Evolutionary conservation across 2,329 filamentous ascomycete genomes (phyloP).

Genomic region (Parastagonospora nodorum): DNA sequence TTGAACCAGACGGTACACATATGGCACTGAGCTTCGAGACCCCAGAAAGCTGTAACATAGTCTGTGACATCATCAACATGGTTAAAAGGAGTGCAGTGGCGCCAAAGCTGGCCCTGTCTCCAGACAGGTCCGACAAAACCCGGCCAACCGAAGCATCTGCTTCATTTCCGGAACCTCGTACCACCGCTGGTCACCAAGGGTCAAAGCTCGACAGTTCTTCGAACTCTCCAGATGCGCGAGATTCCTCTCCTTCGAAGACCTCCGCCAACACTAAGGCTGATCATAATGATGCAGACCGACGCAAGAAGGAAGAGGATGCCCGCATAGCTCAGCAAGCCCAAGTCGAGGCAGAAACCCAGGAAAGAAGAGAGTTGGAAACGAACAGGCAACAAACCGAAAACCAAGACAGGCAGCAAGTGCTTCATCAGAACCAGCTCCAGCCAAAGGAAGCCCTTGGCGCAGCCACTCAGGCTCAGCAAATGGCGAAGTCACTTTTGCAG

Average conservation of each 20-base stretch:
- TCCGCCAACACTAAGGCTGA: slow-evolving; percentile 82
- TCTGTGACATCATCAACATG: slow-evolving; percentile 67
- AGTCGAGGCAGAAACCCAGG: slow-evolving; percentile 40
- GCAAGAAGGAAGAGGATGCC: slow-evolving; percentile 57
- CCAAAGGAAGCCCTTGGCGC: slow-evolving; percentile 45
- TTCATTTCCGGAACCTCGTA: no score
- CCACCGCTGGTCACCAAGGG: no score
- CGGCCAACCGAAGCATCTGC: no score
- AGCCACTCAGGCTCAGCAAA: slow-evolving; percentile 39
- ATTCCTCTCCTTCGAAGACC: slow-evolving; percentile 90
- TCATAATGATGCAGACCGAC: slow-evolving; percentile 71
- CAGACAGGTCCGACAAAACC: no score
- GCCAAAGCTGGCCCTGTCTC: no score
- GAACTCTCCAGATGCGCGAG: no score
- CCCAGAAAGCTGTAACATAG: slow-evolving; percentile 83
- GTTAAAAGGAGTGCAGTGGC: slow-evolving; percentile 41
- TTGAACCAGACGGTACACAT: slow-evolving; percentile 81
- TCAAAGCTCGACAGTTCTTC: no score
- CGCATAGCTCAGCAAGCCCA: slow-evolving; percentile 43
- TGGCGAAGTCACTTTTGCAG: slow-evolving; percentile 15
- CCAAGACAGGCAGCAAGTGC: slow-evolving; percentile 52
- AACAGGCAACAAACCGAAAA: slow-evolving; percentile 39
- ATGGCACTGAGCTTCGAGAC: slow-evolving; percentile 98
- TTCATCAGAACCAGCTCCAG: slow-evolving; percentile 31
- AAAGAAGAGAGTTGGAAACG: slow-evolving; percentile 41